Conservation (phyloP, 768 basidiomycete genomes). For the Boletus rubroflammeus region DNA sequence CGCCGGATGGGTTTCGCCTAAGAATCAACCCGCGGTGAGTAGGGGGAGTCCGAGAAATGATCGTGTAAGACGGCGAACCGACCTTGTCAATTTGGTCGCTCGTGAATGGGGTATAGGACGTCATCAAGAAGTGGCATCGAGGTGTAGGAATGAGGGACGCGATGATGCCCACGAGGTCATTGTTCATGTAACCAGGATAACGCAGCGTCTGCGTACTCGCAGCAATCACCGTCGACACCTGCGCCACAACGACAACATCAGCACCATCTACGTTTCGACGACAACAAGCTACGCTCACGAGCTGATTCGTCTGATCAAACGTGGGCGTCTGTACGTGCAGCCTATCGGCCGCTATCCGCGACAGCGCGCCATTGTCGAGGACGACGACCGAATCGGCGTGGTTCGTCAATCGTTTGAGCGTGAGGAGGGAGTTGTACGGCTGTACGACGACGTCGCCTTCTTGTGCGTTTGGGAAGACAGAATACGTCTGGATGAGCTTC, state of each 20-base stretch:
- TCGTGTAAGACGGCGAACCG: slow-evolving; percentile 10
- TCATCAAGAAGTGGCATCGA: slow-evolving; percentile 97
- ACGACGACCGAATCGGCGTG: slow-evolving; percentile 98
- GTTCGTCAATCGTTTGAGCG: slow-evolving; percentile 90
- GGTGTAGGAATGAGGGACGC: slow-evolving; percentile 97
- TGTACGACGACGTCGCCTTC: slow-evolving; percentile 98
- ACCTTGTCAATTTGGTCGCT: slow-evolving; percentile 97
- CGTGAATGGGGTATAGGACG: slow-evolving; percentile 97
- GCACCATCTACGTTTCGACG: background rate
- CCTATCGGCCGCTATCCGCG: slow-evolving; percentile 90
- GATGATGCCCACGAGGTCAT: slow-evolving; percentile 95
- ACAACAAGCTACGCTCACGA: slow-evolving; percentile 44
- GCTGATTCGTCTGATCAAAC: slow-evolving; percentile 90
- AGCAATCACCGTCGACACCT: slow-evolving; percentile 98
- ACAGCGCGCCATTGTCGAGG: slow-evolving; percentile 91
- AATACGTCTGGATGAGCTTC: slow-evolving; percentile 98
- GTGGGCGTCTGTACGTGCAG: slow-evolving; percentile 83
- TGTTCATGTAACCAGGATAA: slow-evolving; percentile 99
- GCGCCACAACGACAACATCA: slow-evolving; percentile 29
- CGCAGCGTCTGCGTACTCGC: slow-evolving; percentile 95
- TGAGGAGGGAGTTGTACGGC: slow-evolving; percentile 93
- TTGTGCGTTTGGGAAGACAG: slow-evolving; percentile 92
- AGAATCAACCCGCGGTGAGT: background rate
- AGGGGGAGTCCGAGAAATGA: background rate
- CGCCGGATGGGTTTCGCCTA: slow-evolving; percentile 94